Conservation (phyloP, 192 early-diverging fungal genomes). For the Glomus cerebriforme region DNA sequence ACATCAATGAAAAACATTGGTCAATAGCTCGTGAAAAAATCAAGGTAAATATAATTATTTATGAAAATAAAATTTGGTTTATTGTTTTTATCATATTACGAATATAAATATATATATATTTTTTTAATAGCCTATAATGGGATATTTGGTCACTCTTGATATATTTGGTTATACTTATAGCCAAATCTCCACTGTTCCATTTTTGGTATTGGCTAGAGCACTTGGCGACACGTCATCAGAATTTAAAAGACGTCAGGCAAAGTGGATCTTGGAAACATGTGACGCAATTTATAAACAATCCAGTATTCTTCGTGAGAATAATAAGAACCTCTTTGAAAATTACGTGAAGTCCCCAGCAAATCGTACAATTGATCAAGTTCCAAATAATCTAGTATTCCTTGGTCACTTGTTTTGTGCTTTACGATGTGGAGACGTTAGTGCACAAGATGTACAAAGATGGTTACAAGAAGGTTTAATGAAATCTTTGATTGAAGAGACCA, state of each 20-base stretch:
- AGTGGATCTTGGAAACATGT: conserved; percentile 45
- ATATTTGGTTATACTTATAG: conserved; percentile 48
- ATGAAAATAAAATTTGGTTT: background rate
- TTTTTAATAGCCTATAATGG: conserved; percentile 41
- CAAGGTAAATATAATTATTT: conserved; percentile 36
- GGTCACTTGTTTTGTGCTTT: conserved; percentile 47
- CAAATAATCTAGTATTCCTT: conserved; percentile 44
- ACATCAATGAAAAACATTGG: conserved; percentile 49
- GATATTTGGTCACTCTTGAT: conserved; percentile 47
- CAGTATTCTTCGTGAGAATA: conserved; percentile 37
- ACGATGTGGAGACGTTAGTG: conserved; percentile 38
- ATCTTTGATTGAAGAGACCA: conserved; percentile 41
- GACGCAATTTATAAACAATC: conserved; percentile 46
- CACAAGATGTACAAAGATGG: conserved; percentile 23
- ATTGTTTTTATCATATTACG: background rate
- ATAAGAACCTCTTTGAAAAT: conserved; percentile 38
- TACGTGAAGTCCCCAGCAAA: conserved; percentile 35
- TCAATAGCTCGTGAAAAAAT: conserved; percentile 42
- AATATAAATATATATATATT: background rate
- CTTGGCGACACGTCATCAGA: conserved; percentile 39
- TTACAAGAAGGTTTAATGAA: conserved; percentile 33
- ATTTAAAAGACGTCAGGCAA: conserved; percentile 40
- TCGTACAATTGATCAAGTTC: conserved; percentile 44
- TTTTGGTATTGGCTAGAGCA: conserved; percentile 41
- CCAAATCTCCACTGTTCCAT: conserved; percentile 45